A percentile compares a stretch with the other conserved stretches of the same genome.
Evolutionary conservation across 2,329 filamentous ascomycete species (phyloP).

Genomic region (Aspergillus clavatus): DNA sequence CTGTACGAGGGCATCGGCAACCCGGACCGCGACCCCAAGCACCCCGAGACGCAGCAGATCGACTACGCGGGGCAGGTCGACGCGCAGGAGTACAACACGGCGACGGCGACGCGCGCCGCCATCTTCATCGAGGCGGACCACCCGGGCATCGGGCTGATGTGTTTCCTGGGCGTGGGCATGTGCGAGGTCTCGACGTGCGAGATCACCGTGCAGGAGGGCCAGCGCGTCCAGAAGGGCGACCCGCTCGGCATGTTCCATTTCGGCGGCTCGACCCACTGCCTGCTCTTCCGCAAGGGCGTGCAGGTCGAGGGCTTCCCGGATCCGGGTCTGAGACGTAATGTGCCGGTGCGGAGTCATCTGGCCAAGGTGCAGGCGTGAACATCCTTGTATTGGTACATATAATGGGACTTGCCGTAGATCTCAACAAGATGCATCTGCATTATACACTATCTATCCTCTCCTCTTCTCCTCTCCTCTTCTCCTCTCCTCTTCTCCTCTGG

Average conservation of each 20-base stretch:
- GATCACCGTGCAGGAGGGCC: constrained; percentile 62
- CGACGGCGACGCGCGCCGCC: constrained; percentile 63
- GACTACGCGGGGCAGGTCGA: constrained; percentile 23
- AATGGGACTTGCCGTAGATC: too few species aligned
- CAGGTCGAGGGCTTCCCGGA: constrained; percentile 27
- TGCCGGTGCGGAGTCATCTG: constrained; percentile 24
- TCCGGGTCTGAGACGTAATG: constrained; percentile 19
- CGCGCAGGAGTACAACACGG: constrained; percentile 62
- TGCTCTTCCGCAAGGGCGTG: constrained; percentile 52
- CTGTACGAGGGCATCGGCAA: constrained; percentile 46
- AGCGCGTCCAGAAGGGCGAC: constrained; percentile 64
- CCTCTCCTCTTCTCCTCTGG: too few species aligned
- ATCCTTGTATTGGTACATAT: not conserved
- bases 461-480: too few species aligned
- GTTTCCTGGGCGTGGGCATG: constrained; percentile 69
- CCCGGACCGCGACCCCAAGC: too few species aligned
- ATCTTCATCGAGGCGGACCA: constrained; percentile 69
- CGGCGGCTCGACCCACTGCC: constrained; percentile 66
- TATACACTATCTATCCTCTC: too few species aligned
- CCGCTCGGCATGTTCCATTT: constrained; percentile 76
- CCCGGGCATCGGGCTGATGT: constrained; percentile 61
- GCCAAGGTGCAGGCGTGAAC: constrained; percentile 9
- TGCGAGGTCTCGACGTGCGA: constrained; percentile 71
- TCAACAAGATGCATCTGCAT: too few species aligned
- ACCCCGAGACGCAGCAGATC: constrained; percentile 26